A percentile compares a stretch with the other conserved stretches of the same genome.
Evolutionary conservation across 306 rosid species (phyloP).

Genomic region (Myrica gale): DNA sequence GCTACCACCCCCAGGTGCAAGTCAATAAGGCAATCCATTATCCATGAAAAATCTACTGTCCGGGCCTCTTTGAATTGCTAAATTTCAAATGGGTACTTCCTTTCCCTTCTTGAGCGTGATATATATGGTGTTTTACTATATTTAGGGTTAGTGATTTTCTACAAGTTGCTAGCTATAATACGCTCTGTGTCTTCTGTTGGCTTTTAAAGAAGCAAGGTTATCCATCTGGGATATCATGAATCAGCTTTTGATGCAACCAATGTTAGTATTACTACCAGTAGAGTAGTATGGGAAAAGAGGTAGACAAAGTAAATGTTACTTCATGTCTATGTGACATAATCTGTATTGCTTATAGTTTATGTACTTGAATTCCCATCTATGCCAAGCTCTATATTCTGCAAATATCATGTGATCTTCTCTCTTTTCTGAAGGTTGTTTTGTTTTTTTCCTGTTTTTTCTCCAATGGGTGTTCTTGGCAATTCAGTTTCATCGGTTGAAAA

Average conservation of each 20-base stretch:
- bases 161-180: constrained; percentile 26
- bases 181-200: constrained; percentile 43
- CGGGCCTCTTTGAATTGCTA: background rate
- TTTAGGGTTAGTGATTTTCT: constrained; percentile 38
- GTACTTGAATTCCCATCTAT: constrained; percentile 17
- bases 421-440: constrained; percentile 12
- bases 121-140: constrained; percentile 20
- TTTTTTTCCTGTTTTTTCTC: constrained; percentile 3
- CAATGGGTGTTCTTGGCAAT: constrained; percentile 9
- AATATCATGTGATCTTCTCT: constrained; percentile 8
- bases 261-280: constrained; percentile 32
- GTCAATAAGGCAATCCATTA: constrained; percentile 26
- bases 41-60: constrained; percentile 9
- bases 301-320: constrained; percentile 20
- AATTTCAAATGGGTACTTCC: constrained; percentile 3
- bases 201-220: constrained; percentile 43
- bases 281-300: constrained; percentile 43
- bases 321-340: constrained; percentile 28
- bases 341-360: constrained; percentile 12
- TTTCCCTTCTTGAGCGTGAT: background rate
- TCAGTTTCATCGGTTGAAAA: background rate
- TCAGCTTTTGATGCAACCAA: constrained; percentile 37
- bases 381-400: constrained; percentile 27
- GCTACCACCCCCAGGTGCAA: constrained; percentile 61
- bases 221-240: constrained; percentile 42